A percentile compares a stretch with the other conserved stretches of the same genome.
phyloP scores from a whole-genome alignment of 2,329 filamentous ascomycete genomes.

The Arthroderma sp. region DNA sequence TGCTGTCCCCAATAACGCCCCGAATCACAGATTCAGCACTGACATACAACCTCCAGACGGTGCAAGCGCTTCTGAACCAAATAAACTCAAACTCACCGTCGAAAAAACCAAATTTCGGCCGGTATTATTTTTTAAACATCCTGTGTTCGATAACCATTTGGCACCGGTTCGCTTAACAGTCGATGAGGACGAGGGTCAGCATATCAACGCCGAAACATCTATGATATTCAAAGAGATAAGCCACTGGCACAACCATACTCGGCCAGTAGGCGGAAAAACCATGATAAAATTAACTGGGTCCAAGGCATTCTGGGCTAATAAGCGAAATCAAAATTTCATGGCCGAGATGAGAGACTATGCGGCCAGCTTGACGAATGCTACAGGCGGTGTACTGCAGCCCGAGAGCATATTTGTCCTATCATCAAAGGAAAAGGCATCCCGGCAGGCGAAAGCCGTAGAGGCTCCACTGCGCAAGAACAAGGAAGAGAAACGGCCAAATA shows the following conservation, averaged over 20 bases:
- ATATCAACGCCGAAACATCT: constrained; percentile 6
- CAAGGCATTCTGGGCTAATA: constrained; percentile 28
- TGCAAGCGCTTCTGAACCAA: too few species aligned
- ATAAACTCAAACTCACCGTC: too few species aligned
- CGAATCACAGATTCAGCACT: too few species aligned
- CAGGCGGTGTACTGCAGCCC: constrained; percentile 49
- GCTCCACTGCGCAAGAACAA: constrained; percentile 8
- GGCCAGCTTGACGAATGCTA: constrained; percentile 52
- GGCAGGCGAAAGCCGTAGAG: constrained; percentile 4
- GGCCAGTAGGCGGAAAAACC: constrained; percentile 12
- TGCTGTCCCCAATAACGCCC: too few species aligned
- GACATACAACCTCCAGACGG: too few species aligned
- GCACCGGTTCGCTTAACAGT: constrained; percentile 14
- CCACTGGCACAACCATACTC: constrained; percentile 24
- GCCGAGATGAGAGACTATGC: constrained; percentile 55
- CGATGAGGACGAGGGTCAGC: constrained; percentile 5
- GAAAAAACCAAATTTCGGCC: too few species aligned
- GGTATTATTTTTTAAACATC: constrained; percentile 16
- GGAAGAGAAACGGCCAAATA: constrained; percentile 7
- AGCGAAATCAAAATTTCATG: constrained; percentile 51
- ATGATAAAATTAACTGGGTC: constrained; percentile 12
- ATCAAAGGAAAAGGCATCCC: constrained; percentile 7
- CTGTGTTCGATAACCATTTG: constrained; percentile 18
- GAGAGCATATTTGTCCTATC: constrained; percentile 45
- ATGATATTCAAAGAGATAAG: constrained; percentile 19